A percentile compares a stretch with the other conserved stretches of the same genome.
phyloP scores from a whole-genome alignment of 805 yeast species.

The Cyberlindnera euphorbiae region DNA sequence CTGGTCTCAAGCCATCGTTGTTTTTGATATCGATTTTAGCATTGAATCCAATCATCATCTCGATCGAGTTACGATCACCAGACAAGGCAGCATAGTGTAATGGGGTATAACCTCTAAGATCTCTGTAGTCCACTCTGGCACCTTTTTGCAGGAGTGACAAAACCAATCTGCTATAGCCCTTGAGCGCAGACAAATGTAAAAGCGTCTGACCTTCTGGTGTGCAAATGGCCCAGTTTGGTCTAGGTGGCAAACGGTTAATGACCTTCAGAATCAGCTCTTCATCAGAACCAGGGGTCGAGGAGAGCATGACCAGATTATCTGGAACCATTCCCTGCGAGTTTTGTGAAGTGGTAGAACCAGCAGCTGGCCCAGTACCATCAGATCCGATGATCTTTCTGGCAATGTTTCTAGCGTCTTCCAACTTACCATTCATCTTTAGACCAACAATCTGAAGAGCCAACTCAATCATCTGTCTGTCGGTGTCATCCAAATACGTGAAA shows the following conservation, averaged over 20 bases:
- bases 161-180: slow-evolving; percentile 62
- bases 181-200: slow-evolving; percentile 77
- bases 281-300: slow-evolving; percentile 20
- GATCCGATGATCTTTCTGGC: slow-evolving; percentile 87
- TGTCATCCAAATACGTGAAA: slow-evolving; percentile 91
- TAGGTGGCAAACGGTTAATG: slow-evolving; percentile 62
- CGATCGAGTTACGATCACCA: slow-evolving; percentile 67
- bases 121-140: slow-evolving; percentile 67
- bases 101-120: slow-evolving; percentile 80
- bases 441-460: slow-evolving; percentile 96
- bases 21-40: slow-evolving; percentile 53
- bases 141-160: slow-evolving; percentile 59
- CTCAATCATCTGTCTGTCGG: slow-evolving; percentile 91
- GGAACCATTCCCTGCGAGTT: too few species aligned
- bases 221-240: slow-evolving; percentile 78
- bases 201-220: slow-evolving; percentile 83
- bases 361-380: slow-evolving; percentile 15
- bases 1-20: slow-evolving; percentile 43
- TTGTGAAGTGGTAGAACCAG: too few species aligned
- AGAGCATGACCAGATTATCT: too few species aligned
- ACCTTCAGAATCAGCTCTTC: slow-evolving; percentile 42
- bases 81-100: slow-evolving; percentile 78
- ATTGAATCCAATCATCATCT: slow-evolving; percentile 55
- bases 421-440: slow-evolving; percentile 89
- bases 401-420: slow-evolving; percentile 92